Conservation (phyloP, 139 green algal species). For the Edaphochlamys debaryana region DNA sequence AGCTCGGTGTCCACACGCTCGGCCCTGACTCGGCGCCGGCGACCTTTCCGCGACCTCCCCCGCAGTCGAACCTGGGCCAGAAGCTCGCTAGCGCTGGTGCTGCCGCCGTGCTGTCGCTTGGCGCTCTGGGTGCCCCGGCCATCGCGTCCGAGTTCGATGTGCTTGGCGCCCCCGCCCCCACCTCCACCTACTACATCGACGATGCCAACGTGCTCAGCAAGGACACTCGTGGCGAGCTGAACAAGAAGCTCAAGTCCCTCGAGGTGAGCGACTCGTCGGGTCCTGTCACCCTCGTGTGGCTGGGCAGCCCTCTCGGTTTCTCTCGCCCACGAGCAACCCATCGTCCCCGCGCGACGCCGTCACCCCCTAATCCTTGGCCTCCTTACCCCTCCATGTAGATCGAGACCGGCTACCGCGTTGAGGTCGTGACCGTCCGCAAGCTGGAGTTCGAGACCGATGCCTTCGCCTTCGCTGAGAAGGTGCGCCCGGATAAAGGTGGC, state of each 20-base stretch:
- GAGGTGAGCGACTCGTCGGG: too few relatives aligned
- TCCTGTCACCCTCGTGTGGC: too few relatives aligned
- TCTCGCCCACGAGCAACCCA: too few relatives aligned
- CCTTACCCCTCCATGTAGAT: too few relatives aligned
- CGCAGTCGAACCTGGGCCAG: conserved; percentile 34
- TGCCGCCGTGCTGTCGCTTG: conserved; percentile 44
- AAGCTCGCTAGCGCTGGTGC: conserved; percentile 45
- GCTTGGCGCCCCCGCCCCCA: conserved; percentile 75
- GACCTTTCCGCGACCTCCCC: too few relatives aligned
- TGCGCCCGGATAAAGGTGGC: conserved; percentile 55
- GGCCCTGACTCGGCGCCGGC: not conserved
- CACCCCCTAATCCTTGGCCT: not conserved
- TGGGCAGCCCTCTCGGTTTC: too few relatives aligned
- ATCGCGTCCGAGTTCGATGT: conserved; percentile 87
- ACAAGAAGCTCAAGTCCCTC: conserved; percentile 80
- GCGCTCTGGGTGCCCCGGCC: conserved; percentile 35
- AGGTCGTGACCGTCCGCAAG: conserved; percentile 94
- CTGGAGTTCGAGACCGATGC: conserved; percentile 95
- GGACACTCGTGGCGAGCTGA: conserved; percentile 75
- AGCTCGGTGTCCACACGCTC: not conserved
- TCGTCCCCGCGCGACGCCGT: too few relatives aligned
- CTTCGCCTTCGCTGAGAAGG: conserved; percentile 95
- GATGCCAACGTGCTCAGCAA: conserved; percentile 89
- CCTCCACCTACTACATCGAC: conserved; percentile 88
- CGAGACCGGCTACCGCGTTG: conserved; percentile 86